Conservation (phyloP, 352 stramenopile species). For the Phytophthora fragariaefolia region DNA sequence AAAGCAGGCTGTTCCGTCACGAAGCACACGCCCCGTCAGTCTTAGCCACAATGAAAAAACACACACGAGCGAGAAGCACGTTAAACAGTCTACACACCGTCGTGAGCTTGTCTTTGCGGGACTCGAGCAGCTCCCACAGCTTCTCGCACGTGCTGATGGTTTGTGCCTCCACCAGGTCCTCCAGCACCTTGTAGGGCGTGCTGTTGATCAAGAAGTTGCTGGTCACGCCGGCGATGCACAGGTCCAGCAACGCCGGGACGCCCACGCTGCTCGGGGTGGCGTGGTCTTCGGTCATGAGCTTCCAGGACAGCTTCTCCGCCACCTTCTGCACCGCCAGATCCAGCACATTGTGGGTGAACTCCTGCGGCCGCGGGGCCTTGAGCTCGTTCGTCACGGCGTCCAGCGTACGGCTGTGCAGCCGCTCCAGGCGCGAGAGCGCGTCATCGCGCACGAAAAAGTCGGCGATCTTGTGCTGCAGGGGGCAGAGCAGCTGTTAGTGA, state of each 20-base stretch:
- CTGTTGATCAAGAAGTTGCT: slow-evolving; percentile 70
- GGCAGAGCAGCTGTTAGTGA: slow-evolving; percentile 12
- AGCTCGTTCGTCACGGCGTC: slow-evolving; percentile 40
- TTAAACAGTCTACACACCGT: slow-evolving; percentile 31
- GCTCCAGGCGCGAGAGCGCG: slow-evolving; percentile 55
- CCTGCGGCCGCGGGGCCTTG: slow-evolving; percentile 42
- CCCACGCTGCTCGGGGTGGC: slow-evolving; percentile 66
- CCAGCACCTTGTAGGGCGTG: slow-evolving; percentile 86
- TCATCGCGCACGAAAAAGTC: slow-evolving; percentile 67
- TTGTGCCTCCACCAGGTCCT: slow-evolving; percentile 88
- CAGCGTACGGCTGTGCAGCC: slow-evolving; percentile 52
- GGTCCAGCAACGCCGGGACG: slow-evolving; percentile 72
- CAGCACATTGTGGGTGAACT: slow-evolving; percentile 67
- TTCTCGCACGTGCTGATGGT: slow-evolving; percentile 88
- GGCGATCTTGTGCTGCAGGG: slow-evolving; percentile 52
- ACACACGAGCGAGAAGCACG: not conserved
- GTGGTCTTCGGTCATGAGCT: slow-evolving; percentile 64
- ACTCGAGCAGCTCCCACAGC: slow-evolving; percentile 84
- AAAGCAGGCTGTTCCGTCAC: slow-evolving; percentile 54
- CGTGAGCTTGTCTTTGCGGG: slow-evolving; percentile 77
- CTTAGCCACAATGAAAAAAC: slow-evolving; percentile 4
- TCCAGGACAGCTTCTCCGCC: slow-evolving; percentile 82
- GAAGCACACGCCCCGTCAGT: slow-evolving; percentile 9
- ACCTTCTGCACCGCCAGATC: slow-evolving; percentile 84
- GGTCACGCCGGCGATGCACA: slow-evolving; percentile 82